Conservation (phyloP, 495 filamentous ascomycete genomes). For the Neurospora discreta region DNA sequence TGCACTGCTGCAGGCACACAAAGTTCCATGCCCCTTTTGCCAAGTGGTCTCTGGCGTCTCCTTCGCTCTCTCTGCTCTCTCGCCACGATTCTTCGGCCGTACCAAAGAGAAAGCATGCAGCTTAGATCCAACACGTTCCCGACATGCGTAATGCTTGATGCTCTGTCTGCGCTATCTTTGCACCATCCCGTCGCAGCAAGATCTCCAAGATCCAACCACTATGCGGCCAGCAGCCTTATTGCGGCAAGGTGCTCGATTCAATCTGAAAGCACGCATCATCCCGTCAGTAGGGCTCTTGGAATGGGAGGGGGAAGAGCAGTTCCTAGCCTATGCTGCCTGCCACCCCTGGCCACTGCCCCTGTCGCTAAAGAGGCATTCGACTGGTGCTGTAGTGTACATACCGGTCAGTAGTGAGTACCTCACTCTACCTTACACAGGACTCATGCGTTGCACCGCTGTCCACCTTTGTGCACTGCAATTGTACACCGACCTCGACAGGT, state of each 20-base stretch:
- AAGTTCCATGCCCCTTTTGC: neutral
- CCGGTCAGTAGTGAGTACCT: neutral
- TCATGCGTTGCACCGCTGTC: constrained; percentile 7
- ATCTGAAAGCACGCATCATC: neutral
- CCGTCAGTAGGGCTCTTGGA: constrained; percentile 4
- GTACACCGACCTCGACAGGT: neutral
- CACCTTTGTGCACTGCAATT: constrained; percentile 1
- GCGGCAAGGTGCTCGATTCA: neutral
- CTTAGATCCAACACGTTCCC: neutral
- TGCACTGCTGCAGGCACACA: neutral
- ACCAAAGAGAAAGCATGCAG: neutral
- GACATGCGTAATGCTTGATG: neutral
- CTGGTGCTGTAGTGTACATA: neutral
- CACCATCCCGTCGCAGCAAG: neutral
- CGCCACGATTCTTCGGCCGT: neutral
- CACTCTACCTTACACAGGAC: neutral
- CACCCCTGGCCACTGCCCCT: neutral
- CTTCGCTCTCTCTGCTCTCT: neutral
- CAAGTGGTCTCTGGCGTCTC: neutral
- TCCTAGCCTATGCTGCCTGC: neutral
- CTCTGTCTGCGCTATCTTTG: neutral
- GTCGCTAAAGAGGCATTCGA: neutral
- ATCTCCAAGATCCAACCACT: neutral
- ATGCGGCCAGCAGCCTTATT: neutral
- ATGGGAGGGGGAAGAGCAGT: neutral